Base-by-base conservation (phyloP, 1,284 basidiomycete genomes). In the Rugosomyces carneus region DNA sequence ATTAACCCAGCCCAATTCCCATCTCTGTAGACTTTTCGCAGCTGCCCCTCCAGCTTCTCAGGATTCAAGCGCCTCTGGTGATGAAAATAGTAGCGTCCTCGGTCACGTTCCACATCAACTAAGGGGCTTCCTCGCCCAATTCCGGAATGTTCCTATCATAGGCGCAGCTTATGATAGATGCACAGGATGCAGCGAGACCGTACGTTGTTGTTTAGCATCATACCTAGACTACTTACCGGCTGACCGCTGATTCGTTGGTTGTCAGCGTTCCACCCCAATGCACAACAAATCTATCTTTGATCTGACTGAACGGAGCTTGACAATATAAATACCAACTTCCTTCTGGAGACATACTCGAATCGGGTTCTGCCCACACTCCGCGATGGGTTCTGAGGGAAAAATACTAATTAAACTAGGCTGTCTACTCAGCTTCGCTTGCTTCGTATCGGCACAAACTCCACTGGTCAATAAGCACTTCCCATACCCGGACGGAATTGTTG, bases 41-140 rank as follows among this genome's bases (percentile, higher is more conserved):
- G 78, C 82, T 0, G 78, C 87, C 0, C 81, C 85, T 0, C 76
- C 48, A 57, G 67, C 20, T 58, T 71, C 45, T 59, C 68, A 43
- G 49, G 43, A 56, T 35, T 40, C 54, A 5, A 48, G 60, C 1
- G 58, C 65, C 13, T 58, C 62, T 18, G 61, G 62, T 38, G 59
- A 63, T 37, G 59, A 68, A 42, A 40, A 70, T 58, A 29, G 60
- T 3, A 71, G 88, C 62, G 70, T 89, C 0, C 76, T 98, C 0
- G 94, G 94, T 0, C 69, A 85, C 2, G 87, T 97, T 0, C 95
- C 95, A 1, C 96, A 99, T 62, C 95, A 98, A 61, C 71, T 99
- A 4, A 81, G 96, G 0, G 96, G 94, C 0, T 92, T 84, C 69
- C 72, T 99, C 7, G 80, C 83, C 3, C 84, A 89, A 50, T 99